These are phyloP conservation scores for Venturiaceae sp. DNA, from an alignment of 2,329 filamentous ascomycete genomes.

Conservation along the genomic window DNA sequence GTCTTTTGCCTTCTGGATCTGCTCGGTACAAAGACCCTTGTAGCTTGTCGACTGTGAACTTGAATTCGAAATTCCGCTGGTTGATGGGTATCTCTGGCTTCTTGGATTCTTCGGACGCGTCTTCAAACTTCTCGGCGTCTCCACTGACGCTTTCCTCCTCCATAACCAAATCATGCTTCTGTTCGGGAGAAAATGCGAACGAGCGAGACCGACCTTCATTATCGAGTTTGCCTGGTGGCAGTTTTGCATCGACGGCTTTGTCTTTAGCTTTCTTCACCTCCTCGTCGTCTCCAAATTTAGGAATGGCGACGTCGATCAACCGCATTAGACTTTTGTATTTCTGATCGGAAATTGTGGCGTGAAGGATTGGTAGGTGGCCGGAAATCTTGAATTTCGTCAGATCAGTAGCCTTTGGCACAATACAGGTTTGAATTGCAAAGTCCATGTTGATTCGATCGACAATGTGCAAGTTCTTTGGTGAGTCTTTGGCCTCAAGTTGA, in stretches of 20 bases:
- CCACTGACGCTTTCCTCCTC: constrained; percentile 60
- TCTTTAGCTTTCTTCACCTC: constrained; percentile 14
- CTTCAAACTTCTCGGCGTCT: constrained; percentile 43
- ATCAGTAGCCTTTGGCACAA: constrained; percentile 90
- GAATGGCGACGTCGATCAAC: constrained; percentile 89
- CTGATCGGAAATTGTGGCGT: constrained; percentile 82
- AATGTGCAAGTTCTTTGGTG: constrained; percentile 68
- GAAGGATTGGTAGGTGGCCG: constrained; percentile 82
- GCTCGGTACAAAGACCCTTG: constrained; percentile 87
- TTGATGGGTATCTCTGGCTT: constrained; percentile 42
- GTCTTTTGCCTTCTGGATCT: constrained; percentile 64
- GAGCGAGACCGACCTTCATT: constrained; percentile 56
- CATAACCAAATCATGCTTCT: constrained; percentile 67
- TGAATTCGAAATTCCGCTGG: constrained; percentile 79
- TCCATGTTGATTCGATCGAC: constrained; percentile 97
- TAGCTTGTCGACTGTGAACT: constrained; percentile 88
- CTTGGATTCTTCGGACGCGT: constrained; percentile 52
- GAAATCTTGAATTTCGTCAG: constrained; percentile 86
- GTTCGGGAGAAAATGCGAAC: constrained; percentile 57
- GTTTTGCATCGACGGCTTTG: constrained; percentile 9
- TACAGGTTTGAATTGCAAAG: constrained; percentile 92
- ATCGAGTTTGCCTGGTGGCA: constrained; percentile 22
- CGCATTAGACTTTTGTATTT: constrained; percentile 98
- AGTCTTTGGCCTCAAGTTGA: constrained; percentile 61
- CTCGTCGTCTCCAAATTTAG: constrained; percentile 56